These are phyloP conservation scores for Geotrichum phurueaensis DNA, from an alignment of 1,139 yeast species.

Conservation along the genomic window DNA sequence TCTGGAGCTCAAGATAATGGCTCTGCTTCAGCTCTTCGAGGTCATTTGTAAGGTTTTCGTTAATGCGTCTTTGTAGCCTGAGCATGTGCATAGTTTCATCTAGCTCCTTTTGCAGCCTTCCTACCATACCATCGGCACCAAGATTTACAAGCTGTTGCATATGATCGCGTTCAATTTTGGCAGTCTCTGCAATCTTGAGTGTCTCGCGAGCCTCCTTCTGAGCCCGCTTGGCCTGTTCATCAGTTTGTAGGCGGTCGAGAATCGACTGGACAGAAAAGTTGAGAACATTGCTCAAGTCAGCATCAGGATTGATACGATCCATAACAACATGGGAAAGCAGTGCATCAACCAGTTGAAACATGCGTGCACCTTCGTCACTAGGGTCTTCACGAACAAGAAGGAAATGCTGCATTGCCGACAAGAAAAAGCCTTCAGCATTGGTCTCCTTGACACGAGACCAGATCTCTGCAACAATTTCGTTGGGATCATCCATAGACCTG, in stretches of 20 bases:
- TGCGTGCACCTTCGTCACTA: conserved; percentile 60
- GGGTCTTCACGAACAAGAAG: conserved; percentile 46
- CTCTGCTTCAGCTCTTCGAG: conserved; percentile 62
- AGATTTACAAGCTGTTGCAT: conserved; percentile 65
- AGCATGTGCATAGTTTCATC: conserved; percentile 69
- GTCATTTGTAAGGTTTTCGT: conserved; percentile 59
- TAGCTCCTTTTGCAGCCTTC: conserved; percentile 62
- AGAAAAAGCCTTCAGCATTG: conserved; percentile 60
- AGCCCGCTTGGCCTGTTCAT: conserved; percentile 81
- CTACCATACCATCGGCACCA: conserved; percentile 81
- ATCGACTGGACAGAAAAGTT: conserved; percentile 79
- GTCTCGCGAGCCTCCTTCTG: conserved; percentile 64
- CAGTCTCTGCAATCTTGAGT: conserved; percentile 66
- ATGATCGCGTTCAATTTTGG: conserved; percentile 79
- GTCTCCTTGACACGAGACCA: conserved; percentile 57
- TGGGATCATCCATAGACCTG: conserved; percentile 50
- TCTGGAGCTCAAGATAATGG: conserved; percentile 71
- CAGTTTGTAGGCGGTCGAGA: conserved; percentile 75
- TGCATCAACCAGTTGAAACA: conserved; percentile 75
- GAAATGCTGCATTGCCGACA: conserved; percentile 79
- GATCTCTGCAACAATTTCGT: conserved; percentile 53
- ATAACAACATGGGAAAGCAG: conserved; percentile 73
- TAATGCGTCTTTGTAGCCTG: conserved; percentile 58
- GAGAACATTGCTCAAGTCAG: conserved; percentile 67
- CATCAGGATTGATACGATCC: conserved; percentile 44